Percentiles rank a stretch among this genome's conserved stretches.
phyloP scores from a whole-genome alignment of 345 rosid genomes.

The Aegle marmelos region DNA sequence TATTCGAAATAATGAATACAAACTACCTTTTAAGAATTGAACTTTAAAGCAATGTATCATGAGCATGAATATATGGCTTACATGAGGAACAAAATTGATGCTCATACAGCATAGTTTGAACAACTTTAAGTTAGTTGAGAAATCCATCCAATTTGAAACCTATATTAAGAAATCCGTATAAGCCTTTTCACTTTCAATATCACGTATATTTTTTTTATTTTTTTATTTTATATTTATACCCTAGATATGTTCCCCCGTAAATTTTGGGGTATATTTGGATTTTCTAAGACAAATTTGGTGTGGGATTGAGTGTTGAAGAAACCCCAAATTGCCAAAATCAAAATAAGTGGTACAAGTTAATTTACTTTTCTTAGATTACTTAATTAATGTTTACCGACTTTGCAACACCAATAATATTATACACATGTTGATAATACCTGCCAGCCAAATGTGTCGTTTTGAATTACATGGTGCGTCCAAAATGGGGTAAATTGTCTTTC shows the following conservation, averaged over 20 bases:
- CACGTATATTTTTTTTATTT: not conserved
- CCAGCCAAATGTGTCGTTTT: constrained; percentile 20
- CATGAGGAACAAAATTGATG: not conserved
- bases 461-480: constrained; percentile 3
- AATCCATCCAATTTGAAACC: not conserved
- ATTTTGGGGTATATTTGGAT: not conserved
- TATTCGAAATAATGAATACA: not conserved
- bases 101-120: not conserved
- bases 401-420: constrained; percentile 13
- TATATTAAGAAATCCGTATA: not conserved
- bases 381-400: constrained; percentile 13
- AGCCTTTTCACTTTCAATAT: not conserved
- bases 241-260: not conserved
- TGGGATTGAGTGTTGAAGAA: not conserved
- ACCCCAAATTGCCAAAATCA: not conserved
- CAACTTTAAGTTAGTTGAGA: not conserved
- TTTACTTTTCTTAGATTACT: not conserved
- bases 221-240: not conserved
- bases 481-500: not conserved
- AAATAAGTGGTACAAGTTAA: not conserved
- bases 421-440: constrained; percentile 12
- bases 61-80: not conserved
- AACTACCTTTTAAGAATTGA: not conserved
- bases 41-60: not conserved
- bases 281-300: not conserved